A percentile compares a stretch with the other conserved stretches of the same genome.
These are phyloP conservation scores for Didymella lethalis DNA, from an alignment of 2,329 filamentous ascomycete genomes.

Conservation along the genomic window DNA sequence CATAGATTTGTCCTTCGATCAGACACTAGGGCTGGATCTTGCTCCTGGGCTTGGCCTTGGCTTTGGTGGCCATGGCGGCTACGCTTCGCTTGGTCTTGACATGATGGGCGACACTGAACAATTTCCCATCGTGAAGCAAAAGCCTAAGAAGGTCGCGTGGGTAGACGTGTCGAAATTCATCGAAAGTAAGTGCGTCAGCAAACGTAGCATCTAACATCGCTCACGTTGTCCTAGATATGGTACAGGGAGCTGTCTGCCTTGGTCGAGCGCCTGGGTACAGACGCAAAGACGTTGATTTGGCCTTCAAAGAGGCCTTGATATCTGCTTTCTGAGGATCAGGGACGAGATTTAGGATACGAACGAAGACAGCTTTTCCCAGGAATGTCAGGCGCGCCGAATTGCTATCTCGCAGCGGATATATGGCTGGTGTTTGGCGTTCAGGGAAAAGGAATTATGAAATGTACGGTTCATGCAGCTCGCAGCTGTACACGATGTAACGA, in stretches of 20 bases:
- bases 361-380: background rate
- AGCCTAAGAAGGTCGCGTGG: slow-evolving; percentile 49
- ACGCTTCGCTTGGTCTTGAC: slow-evolving; percentile 24
- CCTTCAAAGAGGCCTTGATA: slow-evolving; percentile 49
- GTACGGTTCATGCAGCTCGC: background rate
- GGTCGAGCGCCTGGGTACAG: slow-evolving; percentile 56
- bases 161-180: slow-evolving; percentile 56
- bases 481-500: background rate
- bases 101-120: slow-evolving; percentile 29
- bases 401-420: background rate
- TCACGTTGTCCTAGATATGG: slow-evolving; percentile 45
- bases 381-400: background rate
- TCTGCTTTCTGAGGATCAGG: slow-evolving; percentile 25
- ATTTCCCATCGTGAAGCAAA: slow-evolving; percentile 33
- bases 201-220: slow-evolving; percentile 4
- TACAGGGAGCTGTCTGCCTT: slow-evolving; percentile 52
- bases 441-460: background rate
- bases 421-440: slow-evolving; percentile 1
- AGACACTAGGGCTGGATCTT: slow-evolving; percentile 46
- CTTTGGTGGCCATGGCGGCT: slow-evolving; percentile 22
- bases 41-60: slow-evolving; percentile 38
- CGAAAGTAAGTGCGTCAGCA: slow-evolving; percentile 49
- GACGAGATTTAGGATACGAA: background rate
- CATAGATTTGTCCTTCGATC: slow-evolving; percentile 39
- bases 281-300: slow-evolving; percentile 53